phyloP scores from a whole-genome alignment of 2,329 filamentous ascomycete species.

The Sarocladium brachiariae region DNA sequence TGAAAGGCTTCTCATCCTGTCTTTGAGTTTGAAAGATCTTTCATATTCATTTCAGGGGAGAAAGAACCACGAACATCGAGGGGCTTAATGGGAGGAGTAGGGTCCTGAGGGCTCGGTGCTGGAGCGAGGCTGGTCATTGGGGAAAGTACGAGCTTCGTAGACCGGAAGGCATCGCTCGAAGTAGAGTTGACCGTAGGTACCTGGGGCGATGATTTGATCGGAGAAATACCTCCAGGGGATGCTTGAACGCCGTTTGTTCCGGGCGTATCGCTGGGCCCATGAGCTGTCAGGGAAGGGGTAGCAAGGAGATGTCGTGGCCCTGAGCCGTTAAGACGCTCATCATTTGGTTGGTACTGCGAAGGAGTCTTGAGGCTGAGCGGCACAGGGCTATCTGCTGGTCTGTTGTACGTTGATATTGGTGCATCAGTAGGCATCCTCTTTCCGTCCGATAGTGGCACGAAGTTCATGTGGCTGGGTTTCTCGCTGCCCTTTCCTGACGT shows the following conservation, averaged over 20 bases:
- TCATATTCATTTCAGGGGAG: not conserved
- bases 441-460: no score
- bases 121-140: slow-evolving; percentile 4
- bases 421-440: no score
- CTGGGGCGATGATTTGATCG: slow-evolving; percentile 3
- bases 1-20: no score
- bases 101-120: slow-evolving; percentile 1
- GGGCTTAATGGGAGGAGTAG: slow-evolving; percentile 5
- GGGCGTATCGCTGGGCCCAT: not conserved
- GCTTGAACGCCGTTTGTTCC: slow-evolving; percentile 1
- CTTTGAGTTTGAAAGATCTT: not conserved
- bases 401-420: no score
- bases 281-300: not conserved
- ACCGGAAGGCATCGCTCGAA: not conserved
- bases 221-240: slow-evolving; percentile 1
- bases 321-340: not conserved
- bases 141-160: slow-evolving; percentile 6
- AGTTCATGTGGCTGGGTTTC: no score
- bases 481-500: no score
- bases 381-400: not conserved
- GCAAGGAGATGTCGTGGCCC: not conserved
- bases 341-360: not conserved
- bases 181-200: not conserved
- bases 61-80: not conserved
- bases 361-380: not conserved